Base-by-base conservation (phyloP, 2,329 filamentous ascomycete species). In the Aspergillus proliferans region DNA sequence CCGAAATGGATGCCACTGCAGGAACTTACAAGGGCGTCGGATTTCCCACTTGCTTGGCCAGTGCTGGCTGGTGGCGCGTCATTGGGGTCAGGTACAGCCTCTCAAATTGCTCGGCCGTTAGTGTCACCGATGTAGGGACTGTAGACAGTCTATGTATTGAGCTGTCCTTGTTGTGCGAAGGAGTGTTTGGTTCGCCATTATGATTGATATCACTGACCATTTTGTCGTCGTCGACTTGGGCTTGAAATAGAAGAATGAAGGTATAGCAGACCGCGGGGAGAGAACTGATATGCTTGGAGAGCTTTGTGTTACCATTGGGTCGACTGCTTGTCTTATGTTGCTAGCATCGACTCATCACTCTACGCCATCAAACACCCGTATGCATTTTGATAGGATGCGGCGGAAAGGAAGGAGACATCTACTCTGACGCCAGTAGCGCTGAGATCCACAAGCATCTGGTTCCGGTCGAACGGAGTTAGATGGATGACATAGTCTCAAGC, bases 81-180 rank as follows among this genome's bases (percentile, higher is more conserved):
- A 65, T 67, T 3, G 62, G 64, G n/a, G 57, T 64, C 18, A 67
- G 49, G 38, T 67, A 67, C 9, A 67, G 58, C 53, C 60, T 66
- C 51, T 67, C 64, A 33, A 67, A 67, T 42, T 66, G 64, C 49
- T 67, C 64, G 2, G 63, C 54, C 0, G 62, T 60, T 49, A 67
- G 58, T 3, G 64, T 63, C 26, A 67, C 49, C 1, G 54, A 53
- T 2, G 57, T 58, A 7, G 56, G 57, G 8, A 59, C 39, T 22
- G 52, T 50, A 7, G 54, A 46, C 10, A 57, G 49, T 22, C 26
- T 46, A 38, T 48, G 38, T 2, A 39, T 18, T 4, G 41, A 8
- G 43, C 14, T 45, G 12, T 57, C 52, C 14, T 19, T 51, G 9
- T 51, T 46, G n/a, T 54, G 46, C 4, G 30, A 42, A 2, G 33